phyloP scores from a whole-genome alignment of 139 green algal species.

The Coelastrella sp. region DNA sequence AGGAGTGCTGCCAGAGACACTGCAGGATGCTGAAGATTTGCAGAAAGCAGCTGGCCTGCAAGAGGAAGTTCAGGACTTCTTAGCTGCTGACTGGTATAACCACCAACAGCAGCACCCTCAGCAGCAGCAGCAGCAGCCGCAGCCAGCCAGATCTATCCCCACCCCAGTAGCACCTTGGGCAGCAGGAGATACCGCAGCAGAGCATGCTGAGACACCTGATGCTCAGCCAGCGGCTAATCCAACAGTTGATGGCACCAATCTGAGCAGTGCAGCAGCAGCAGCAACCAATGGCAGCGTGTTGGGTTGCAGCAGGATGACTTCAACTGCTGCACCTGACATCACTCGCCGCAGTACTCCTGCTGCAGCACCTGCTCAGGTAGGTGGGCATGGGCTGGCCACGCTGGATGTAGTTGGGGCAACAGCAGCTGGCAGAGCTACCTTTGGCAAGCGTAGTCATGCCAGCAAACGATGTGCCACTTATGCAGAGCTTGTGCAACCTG shows the following conservation, averaged over 20 bases:
- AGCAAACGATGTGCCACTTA: constrained; percentile 16
- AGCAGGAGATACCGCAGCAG: background rate
- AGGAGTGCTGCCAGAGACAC: background rate
- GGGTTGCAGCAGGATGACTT: background rate
- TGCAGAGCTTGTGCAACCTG: constrained; percentile 25
- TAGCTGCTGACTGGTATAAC: background rate
- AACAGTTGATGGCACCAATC: background rate
- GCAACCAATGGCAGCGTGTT: background rate
- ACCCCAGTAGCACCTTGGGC: background rate
- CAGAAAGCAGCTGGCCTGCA: background rate
- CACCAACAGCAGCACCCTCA: background rate
- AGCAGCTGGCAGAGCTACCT: background rate
- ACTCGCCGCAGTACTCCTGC: background rate
- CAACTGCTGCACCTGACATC: background rate
- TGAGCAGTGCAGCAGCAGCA: background rate
- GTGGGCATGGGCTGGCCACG: background rate
- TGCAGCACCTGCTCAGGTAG: background rate
- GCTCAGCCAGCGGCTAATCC: background rate
- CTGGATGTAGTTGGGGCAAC: constrained; percentile 16
- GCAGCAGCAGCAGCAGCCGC: background rate
- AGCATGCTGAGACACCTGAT: background rate
- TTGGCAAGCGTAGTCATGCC: constrained; percentile 31
- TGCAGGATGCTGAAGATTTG: background rate
- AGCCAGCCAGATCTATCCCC: background rate
- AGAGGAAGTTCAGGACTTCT: background rate